Conservation (phyloP, 2,329 filamentous ascomycete species). For the Fusarium veterinarium region DNA sequence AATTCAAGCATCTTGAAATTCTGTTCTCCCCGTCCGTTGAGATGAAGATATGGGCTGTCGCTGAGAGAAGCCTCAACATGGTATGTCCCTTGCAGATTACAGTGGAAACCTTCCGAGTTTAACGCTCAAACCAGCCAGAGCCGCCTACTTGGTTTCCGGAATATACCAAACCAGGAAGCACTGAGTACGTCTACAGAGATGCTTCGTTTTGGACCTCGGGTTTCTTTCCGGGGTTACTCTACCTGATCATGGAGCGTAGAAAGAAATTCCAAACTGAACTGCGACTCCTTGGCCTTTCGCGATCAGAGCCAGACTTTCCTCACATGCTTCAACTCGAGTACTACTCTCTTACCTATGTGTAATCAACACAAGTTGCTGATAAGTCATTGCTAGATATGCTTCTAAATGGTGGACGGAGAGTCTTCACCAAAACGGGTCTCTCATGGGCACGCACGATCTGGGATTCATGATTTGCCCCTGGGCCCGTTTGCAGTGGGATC, state of each 20-base stretch:
- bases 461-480: constrained; percentile 58
- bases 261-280: not conserved
- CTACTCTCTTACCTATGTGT: rapidly evolving
- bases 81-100: not conserved
- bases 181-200: not conserved
- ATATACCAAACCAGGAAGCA: not conserved
- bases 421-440: constrained; percentile 50
- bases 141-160: not conserved
- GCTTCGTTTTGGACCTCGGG: not conserved
- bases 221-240: not conserved
- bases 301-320: not conserved
- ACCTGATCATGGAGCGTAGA: not conserved
- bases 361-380: rapidly evolving
- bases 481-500: constrained; percentile 53
- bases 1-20: not conserved
- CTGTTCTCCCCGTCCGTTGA: not conserved
- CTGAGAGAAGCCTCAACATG: not conserved
- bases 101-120: rapidly evolving
- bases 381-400: not conserved
- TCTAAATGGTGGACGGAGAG: constrained; percentile 21
- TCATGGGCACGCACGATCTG: constrained; percentile 55
- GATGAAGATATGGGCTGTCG: not conserved
- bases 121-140: not conserved
- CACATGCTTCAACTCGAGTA: not conserved
- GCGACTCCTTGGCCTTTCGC: not conserved